Percentiles rank a stretch among this genome's conserved stretches.
These are phyloP conservation scores for Mycena galericulata DNA, from an alignment of 768 basidiomycete species.

Conservation along the genomic window DNA sequence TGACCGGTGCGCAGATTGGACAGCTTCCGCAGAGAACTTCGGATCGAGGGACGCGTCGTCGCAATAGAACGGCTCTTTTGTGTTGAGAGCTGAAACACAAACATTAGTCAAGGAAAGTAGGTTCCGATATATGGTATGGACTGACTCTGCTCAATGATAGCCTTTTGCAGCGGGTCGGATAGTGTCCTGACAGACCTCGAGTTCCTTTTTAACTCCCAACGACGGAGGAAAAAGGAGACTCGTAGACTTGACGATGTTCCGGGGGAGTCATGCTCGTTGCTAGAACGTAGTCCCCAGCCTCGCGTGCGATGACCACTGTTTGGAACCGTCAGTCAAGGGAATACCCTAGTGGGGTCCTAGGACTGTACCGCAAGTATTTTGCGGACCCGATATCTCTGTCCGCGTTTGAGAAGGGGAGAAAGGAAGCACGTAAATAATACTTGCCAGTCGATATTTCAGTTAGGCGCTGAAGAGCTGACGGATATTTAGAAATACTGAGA, in stretches of 20 bases:
- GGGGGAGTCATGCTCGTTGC: conserved; percentile 74
- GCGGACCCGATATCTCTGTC: conserved; percentile 69
- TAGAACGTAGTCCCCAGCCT: conserved; percentile 78
- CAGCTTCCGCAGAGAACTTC: conserved; percentile 76
- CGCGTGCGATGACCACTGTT: conserved; percentile 73
- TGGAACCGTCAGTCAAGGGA: neutral
- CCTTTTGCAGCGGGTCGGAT: conserved; percentile 70
- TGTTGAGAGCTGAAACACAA: conserved; percentile 65
- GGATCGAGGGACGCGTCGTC: conserved; percentile 74
- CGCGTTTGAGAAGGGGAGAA: too few relatives aligned
- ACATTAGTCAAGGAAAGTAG: neutral
- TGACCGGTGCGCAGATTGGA: conserved; percentile 68
- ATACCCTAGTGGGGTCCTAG: neutral
- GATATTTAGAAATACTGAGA: conserved; percentile 11
- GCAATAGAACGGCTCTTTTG: conserved; percentile 71
- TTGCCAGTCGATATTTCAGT: conserved; percentile 79
- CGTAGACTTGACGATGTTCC: conserved; percentile 73
- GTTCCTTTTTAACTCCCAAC: too few relatives aligned
- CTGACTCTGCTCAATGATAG: conserved; percentile 76
- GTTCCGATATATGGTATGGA: conserved; percentile 17
- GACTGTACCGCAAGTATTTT: conserved; percentile 65
- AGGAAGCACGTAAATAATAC: conserved; percentile 4
- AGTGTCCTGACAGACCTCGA: conserved; percentile 70
- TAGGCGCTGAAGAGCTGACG: conserved; percentile 69
- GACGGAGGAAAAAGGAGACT: too few relatives aligned